Evolutionary conservation across 768 basidiomycete genomes (phyloP).

Genomic region (Russula sp.): DNA sequence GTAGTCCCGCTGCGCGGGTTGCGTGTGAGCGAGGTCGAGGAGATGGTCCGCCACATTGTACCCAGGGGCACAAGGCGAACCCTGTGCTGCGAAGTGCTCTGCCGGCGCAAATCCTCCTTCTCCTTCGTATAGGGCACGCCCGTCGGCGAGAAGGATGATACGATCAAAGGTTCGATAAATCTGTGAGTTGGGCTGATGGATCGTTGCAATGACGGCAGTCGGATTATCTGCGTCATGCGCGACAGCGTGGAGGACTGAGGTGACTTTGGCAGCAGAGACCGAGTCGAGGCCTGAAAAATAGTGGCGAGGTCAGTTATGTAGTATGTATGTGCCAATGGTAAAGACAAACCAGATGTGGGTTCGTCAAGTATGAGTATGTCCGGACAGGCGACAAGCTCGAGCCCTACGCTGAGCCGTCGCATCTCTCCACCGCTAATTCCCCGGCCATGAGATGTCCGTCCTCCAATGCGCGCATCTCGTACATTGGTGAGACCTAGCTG

Average conservation of each 20-base stretch:
- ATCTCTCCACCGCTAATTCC: conserved; percentile 66
- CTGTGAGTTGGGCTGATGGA: conserved; percentile 62
- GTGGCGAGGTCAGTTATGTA: conserved; percentile 20
- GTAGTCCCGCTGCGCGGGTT: conserved; percentile 45
- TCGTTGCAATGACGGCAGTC: conserved; percentile 60
- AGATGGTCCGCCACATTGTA: conserved; percentile 94
- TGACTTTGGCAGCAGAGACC: conserved; percentile 31
- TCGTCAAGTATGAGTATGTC: conserved; percentile 59
- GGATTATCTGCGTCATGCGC: conserved; percentile 63
- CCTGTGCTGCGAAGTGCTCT: conserved; percentile 49
- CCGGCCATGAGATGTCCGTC: conserved; percentile 53
- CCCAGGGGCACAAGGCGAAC: conserved; percentile 56
- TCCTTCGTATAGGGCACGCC: conserved; percentile 41
- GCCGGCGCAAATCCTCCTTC: conserved; percentile 62
- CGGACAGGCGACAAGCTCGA: conserved; percentile 54
- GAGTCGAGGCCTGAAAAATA: conserved; percentile 36
- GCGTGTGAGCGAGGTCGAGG: conserved; percentile 76
- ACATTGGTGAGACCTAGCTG: conserved; percentile 73
- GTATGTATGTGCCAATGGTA: conserved; percentile 29
- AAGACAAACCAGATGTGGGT: conserved; percentile 51
- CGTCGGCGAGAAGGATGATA: conserved; percentile 51
- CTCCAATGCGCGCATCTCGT: conserved; percentile 66
- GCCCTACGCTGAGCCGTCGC: conserved; percentile 54
- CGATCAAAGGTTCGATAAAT: conserved; percentile 56
- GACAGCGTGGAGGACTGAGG: conserved; percentile 49